phyloP scores from a whole-genome alignment of 495 filamentous ascomycete genomes.

The Penicillium angulare region DNA sequence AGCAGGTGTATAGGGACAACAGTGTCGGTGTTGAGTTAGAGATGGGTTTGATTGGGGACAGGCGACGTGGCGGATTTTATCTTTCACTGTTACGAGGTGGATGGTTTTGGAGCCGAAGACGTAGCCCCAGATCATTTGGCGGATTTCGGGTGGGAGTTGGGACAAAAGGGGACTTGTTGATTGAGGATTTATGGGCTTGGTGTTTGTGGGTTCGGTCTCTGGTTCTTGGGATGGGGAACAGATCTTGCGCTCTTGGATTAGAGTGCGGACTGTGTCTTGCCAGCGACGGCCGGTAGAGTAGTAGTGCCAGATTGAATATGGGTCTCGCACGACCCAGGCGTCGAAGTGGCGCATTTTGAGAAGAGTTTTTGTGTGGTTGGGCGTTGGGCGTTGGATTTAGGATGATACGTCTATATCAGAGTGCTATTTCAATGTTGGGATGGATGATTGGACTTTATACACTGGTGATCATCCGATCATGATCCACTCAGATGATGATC shows the following conservation, averaged over 20 bases:
- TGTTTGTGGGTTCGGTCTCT: constrained; percentile 8
- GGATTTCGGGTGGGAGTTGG: constrained; percentile 52
- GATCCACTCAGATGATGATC: too few relatives aligned
- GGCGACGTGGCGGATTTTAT: constrained; percentile 42
- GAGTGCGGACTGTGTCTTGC: constrained; percentile 40
- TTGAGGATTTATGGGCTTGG: constrained; percentile 24
- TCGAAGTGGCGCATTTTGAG: constrained; percentile 47
- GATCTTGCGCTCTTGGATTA: constrained; percentile 42
- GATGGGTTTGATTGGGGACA: constrained; percentile 23
- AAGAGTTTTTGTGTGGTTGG: not conserved
- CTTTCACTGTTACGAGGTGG: constrained; percentile 41
- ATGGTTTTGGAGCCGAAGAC: constrained; percentile 46
- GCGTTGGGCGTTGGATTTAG: not conserved
- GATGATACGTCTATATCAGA: not conserved
- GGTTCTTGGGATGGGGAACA: constrained; percentile 27
- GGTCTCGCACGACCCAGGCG: constrained; percentile 45
- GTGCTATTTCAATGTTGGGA: not conserved
- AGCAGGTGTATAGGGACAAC: constrained; percentile 37
- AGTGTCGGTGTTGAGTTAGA: constrained; percentile 35
- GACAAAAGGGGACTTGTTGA: constrained; percentile 21
- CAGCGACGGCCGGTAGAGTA: constrained; percentile 41
- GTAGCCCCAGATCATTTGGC: constrained; percentile 54
- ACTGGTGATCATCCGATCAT: too few relatives aligned
- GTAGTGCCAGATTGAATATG: constrained; percentile 48
- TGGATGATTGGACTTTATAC: not conserved